Conservation (phyloP, 2,329 filamentous ascomycete species). For the Mariannaea sp. region DNA sequence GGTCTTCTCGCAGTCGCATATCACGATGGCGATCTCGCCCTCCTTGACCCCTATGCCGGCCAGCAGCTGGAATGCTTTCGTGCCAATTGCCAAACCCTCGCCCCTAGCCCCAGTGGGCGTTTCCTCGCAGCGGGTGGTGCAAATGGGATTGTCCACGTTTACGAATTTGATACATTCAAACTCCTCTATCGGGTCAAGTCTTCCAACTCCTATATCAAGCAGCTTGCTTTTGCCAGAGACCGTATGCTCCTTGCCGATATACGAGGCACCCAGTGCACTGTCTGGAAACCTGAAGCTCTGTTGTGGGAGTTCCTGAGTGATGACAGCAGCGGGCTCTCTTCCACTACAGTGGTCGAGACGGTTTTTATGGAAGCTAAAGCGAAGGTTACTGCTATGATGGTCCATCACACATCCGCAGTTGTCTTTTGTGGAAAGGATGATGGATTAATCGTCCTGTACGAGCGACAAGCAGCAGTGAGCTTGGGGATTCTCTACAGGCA, state of each 20-base stretch:
- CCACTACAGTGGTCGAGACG: slow-evolving; percentile 31
- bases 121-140: slow-evolving; percentile 37
- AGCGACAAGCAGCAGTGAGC: slow-evolving; percentile 21
- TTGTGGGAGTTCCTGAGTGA: slow-evolving; percentile 35
- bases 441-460: slow-evolving; percentile 42
- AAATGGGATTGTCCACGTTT: slow-evolving; percentile 37
- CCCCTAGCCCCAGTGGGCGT: slow-evolving; percentile 38
- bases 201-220: slow-evolving; percentile 35
- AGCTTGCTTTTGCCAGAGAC: slow-evolving; percentile 41
- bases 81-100: slow-evolving; percentile 39
- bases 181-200: slow-evolving; percentile 24
- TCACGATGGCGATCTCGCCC: slow-evolving; percentile 40
- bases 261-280: slow-evolving; percentile 41
- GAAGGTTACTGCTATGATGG: slow-evolving; percentile 39
- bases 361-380: slow-evolving; percentile 31
- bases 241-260: slow-evolving; percentile 43
- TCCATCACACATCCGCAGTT: slow-evolving; percentile 32
- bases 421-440: slow-evolving; percentile 46
- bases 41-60: slow-evolving; percentile 40
- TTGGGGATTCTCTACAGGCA: slow-evolving; percentile 38
- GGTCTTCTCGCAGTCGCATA: slow-evolving; percentile 40
- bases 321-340: slow-evolving; percentile 33
- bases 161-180: slow-evolving; percentile 38
- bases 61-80: slow-evolving; percentile 34
- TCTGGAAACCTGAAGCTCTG: slow-evolving; percentile 44